Evolutionary conservation across 179 eudicot species (phyloP).

Genomic region (Beta corolliflora): DNA sequence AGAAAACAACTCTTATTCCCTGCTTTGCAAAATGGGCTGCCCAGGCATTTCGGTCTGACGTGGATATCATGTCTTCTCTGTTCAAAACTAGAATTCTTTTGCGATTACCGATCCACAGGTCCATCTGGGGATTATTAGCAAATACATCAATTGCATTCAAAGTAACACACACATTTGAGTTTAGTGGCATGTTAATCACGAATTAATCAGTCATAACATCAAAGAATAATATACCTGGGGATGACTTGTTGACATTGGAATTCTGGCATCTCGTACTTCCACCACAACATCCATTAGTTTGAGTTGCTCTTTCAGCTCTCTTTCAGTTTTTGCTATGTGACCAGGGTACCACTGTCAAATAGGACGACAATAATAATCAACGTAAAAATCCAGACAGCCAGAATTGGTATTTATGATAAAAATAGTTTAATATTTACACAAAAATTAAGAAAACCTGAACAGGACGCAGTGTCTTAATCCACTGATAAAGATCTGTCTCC

Average conservation of each 20-base stretch:
- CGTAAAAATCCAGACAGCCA: neutral
- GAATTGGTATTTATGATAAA: neutral
- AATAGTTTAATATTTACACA: neutral
- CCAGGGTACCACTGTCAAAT: conserved; percentile 93
- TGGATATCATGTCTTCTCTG: conserved; percentile 97
- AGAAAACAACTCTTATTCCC: conserved; percentile 81
- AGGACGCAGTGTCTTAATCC: conserved; percentile 89
- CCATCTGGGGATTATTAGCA: conserved; percentile 60
- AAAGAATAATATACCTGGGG: conserved; percentile 59
- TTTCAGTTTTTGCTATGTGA: conserved; percentile 99
- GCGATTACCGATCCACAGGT: conserved; percentile 86
- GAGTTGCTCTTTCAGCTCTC: conserved; percentile 91
- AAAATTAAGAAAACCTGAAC: conserved; percentile 59
- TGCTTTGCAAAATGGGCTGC: conserved; percentile 78
- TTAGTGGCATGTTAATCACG: neutral
- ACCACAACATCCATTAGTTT: conserved; percentile 98
- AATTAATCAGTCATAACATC: conserved; percentile 1
- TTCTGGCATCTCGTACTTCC: conserved; percentile 97
- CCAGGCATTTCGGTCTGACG: conserved; percentile 93
- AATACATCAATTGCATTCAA: neutral
- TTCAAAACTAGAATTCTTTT: conserved; percentile 87
- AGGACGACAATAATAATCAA: conserved; percentile 2
- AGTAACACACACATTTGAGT: conserved; percentile 1
- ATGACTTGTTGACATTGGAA: conserved; percentile 90
- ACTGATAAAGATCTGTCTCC: conserved; percentile 76